These are phyloP conservation scores for Pulveroboletus sp. DNA, from an alignment of 768 basidiomycete genomes.

Conservation along the genomic window DNA sequence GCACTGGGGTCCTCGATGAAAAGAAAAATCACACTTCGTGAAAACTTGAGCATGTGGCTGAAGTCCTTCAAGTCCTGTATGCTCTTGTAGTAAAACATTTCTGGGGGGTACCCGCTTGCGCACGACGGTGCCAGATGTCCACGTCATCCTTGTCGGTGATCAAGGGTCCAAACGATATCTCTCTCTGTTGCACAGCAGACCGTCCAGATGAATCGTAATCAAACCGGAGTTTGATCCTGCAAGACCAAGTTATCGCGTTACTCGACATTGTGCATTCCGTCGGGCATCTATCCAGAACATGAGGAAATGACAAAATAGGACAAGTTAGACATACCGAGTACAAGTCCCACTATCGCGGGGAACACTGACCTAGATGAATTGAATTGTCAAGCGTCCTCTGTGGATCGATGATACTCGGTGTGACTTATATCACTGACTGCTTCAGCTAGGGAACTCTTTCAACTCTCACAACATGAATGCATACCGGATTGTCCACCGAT, in stretches of 20 bases:
- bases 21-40: slow-evolving; percentile 47
- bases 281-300: slow-evolving; percentile 38
- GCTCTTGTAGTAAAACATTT: slow-evolving; percentile 21
- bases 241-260: slow-evolving; percentile 36
- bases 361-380: slow-evolving; percentile 47
- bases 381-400: not conserved
- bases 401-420: not conserved
- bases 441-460: slow-evolving; percentile 55
- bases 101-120: slow-evolving; percentile 38
- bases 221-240: slow-evolving; percentile 40
- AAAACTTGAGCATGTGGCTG: slow-evolving; percentile 35
- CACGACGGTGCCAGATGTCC: slow-evolving; percentile 42
- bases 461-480: slow-evolving; percentile 1
- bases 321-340: slow-evolving; percentile 37
- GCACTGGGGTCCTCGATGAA: slow-evolving; percentile 40
- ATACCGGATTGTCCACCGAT: slow-evolving; percentile 54
- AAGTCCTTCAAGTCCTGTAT: slow-evolving; percentile 22
- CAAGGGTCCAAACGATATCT: slow-evolving; percentile 26
- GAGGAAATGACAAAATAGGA: not conserved
- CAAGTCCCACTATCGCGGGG: slow-evolving; percentile 61
- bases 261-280: slow-evolving; percentile 50
- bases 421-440: slow-evolving; percentile 48
- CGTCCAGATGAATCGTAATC: slow-evolving; percentile 30
- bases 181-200: slow-evolving; percentile 3
- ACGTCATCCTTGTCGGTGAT: slow-evolving; percentile 31